Evolutionary conservation across 352 stramenopile species (phyloP), one percentile per base, ranked within the genome.

Genomic region (Pythium sukuiense): DNA sequence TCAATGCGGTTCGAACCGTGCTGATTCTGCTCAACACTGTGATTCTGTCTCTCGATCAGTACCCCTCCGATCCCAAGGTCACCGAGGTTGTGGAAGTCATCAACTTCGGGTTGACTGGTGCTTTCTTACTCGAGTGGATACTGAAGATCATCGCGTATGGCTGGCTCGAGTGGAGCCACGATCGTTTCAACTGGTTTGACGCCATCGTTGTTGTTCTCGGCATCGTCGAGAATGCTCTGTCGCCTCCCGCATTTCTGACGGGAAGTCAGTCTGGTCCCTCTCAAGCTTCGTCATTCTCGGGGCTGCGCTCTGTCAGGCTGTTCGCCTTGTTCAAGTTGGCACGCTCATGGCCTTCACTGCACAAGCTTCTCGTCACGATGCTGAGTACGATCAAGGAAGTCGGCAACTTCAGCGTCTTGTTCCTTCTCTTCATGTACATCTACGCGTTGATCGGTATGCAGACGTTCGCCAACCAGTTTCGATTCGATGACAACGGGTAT

Each of bases 281-380:
- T 8, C 81, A 74, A 33, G 62, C 76, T 0, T 43, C 76, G 9
- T 81, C 78, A 30, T 85, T 89, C 32, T 95, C 88, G 2, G 89
- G 88, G 1, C 76, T 98, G n/a, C 73, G 92, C 35, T 96, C 85
- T 1, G 73, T 97, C 45, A 77, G 92, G 12, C 60, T 97, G 20
- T 94, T 98, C 63, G 70, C 89, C 14, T 59, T 97, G 9, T 96
- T 98, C 59, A 98, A 98, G 67, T 85, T 98, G 32, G 90, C 89
- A 7, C 79, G 68, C 57, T 92, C 78, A 6, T 98, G 94, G 94
- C 88, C 92, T 35, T 97, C 88, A 1, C 76, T 98, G 33, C 87
- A 97, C 27, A 89, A 90, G n/a, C 61, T 99, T 33, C 69, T 98
- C 6, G 61, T 73, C 18, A 98, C 89, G 13, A 97, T 99, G 58